phyloP scores from a whole-genome alignment of 2,329 filamentous ascomycete species.

The Elsinoe arachidis region DNA sequence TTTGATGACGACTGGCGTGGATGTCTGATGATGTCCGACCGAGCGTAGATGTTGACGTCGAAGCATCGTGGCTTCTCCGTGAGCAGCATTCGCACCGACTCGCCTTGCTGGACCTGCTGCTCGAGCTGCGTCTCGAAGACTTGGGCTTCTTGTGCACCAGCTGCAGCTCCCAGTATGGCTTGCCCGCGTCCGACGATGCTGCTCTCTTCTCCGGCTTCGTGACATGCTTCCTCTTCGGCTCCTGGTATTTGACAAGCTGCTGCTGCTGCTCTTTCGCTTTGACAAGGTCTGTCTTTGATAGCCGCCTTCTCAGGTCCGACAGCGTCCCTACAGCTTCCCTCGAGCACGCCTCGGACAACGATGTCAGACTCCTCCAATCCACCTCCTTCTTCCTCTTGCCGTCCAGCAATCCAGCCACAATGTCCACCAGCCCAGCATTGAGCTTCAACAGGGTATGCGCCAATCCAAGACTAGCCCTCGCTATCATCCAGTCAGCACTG shows the following conservation, averaged over 20 bases:
- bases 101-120: neutral
- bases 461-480: neutral
- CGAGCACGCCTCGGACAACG: neutral
- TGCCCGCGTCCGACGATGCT: neutral
- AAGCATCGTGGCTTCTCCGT: neutral
- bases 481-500: neutral
- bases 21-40: neutral
- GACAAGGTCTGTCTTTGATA: neutral
- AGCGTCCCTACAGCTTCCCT: neutral
- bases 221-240: neutral
- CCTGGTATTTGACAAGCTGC: neutral
- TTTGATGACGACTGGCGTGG: neutral
- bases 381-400: neutral
- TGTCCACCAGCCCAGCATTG: slow-evolving; percentile 1
- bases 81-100: neutral
- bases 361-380: neutral
- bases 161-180: slow-evolving; percentile 8
- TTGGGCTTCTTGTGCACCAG: slow-evolving; percentile 2
- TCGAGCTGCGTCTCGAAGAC: neutral
- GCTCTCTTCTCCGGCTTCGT: neutral
- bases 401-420: neutral
- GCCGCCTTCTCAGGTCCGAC: neutral
- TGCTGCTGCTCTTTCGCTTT: neutral
- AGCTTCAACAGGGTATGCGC: slow-evolving; percentile 5
- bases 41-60: neutral